phyloP scores from a whole-genome alignment of 805 yeast species.

The Blastobotrys americana region DNA sequence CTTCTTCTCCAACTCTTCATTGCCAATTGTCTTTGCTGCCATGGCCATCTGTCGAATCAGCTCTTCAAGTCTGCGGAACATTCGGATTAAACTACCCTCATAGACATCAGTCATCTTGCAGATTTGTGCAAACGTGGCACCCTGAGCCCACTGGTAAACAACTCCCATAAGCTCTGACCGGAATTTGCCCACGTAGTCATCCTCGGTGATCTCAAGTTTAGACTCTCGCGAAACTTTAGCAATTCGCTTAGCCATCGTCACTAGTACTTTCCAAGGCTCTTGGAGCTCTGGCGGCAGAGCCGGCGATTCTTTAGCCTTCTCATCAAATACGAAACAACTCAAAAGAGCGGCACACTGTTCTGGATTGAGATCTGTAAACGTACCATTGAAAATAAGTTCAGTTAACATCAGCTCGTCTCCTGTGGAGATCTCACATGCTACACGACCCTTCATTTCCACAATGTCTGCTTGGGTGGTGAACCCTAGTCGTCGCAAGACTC shows the following conservation, averaged over 20 bases:
- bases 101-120: constrained; percentile 99
- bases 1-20: constrained; percentile 73
- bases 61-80: constrained; percentile 92
- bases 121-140: constrained; percentile 91
- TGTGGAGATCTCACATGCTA: constrained; percentile 91
- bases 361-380: constrained; percentile 77
- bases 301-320: constrained; percentile 79
- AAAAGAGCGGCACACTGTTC: constrained; percentile 89
- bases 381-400: constrained; percentile 91
- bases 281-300: constrained; percentile 80
- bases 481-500: constrained; percentile 87
- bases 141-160: constrained; percentile 93
- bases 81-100: constrained; percentile 92
- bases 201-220: constrained; percentile 82
- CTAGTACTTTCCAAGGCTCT: constrained; percentile 84
- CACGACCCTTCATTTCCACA: constrained; percentile 94
- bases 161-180: constrained; percentile 95
- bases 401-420: constrained; percentile 77
- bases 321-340: constrained; percentile 96
- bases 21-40: constrained; percentile 94
- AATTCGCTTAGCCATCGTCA: constrained; percentile 83
- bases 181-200: constrained; percentile 87
- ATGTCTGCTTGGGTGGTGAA: constrained; percentile 85
- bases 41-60: constrained; percentile 79
- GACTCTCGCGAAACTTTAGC: constrained; percentile 87